phyloP scores from a whole-genome alignment of 768 basidiomycete genomes.

The Flagelloscypha sp. region DNA sequence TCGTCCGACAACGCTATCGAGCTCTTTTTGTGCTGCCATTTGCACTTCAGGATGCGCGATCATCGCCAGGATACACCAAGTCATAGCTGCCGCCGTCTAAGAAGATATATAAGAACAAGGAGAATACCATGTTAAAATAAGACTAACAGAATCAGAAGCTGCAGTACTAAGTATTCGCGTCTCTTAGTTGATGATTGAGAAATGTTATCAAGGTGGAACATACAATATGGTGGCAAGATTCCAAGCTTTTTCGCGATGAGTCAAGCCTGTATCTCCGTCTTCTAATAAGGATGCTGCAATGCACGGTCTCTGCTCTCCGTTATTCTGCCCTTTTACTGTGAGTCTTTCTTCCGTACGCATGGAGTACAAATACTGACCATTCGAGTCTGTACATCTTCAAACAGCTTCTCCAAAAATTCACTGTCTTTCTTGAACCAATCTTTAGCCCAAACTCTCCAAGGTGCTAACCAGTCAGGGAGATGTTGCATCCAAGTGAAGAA shows the following conservation, averaged over 20 bases:
- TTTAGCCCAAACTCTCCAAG: constrained; percentile 16
- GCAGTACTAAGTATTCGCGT: too few species aligned
- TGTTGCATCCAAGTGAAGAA: constrained; percentile 24
- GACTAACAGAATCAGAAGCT: too few species aligned
- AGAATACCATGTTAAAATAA: too few species aligned
- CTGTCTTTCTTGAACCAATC: constrained; percentile 12
- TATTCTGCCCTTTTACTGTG: too few species aligned
- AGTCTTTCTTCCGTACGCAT: background rate
- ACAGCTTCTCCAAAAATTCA: constrained; percentile 13
- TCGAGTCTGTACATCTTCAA: constrained; percentile 7
- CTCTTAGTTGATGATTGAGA: too few species aligned
- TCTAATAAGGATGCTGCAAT: too few species aligned
- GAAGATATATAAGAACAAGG: too few species aligned
- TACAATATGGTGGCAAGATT: too few species aligned
- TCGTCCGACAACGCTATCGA: constrained; percentile 16
- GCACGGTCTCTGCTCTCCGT: too few species aligned
- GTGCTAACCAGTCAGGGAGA: constrained; percentile 19
- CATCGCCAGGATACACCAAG: constrained; percentile 17
- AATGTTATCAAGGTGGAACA: too few species aligned
- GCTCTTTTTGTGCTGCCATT: constrained; percentile 17
- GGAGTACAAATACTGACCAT: constrained; percentile 2
- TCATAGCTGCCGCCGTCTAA: background rate
- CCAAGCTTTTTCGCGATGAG: too few species aligned
- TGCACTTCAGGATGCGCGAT: constrained; percentile 16
- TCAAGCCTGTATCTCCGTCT: too few species aligned